Evolutionary conservation across 2,329 filamentous ascomycete genomes (phyloP), one percentile per base, ranked within the genome.

Genomic region (Talaromyces sp.): DNA sequence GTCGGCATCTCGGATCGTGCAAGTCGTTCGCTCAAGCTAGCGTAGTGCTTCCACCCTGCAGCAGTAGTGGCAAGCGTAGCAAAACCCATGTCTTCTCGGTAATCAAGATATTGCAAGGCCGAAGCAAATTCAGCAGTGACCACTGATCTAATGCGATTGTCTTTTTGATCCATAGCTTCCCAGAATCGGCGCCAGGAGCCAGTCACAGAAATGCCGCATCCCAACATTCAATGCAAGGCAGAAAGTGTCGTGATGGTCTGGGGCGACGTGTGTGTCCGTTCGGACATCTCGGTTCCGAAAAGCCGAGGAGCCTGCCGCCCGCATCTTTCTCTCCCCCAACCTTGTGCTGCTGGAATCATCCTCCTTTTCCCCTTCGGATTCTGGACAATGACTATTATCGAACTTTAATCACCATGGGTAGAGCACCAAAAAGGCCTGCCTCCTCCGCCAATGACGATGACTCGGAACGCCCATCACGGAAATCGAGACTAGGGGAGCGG

Each of bases 401-500:
- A 40, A 23, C 16, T 16, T 57, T 14, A 31, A 18, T 5, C 4
- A 50, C 18, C 9, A 61, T 61, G 60, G 16, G 27, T 7, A 54
- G 10, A 54, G 47, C 27, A 28, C 60, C 42, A 44, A 61, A 57
- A 36, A 18, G 23, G 12, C 9, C 59, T 31, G 30, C 34, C 57
- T 59, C 57, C 6, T 59, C 57, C 6, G 52, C 50, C 27, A 27
- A 56, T 9, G 40, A 51, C 9, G 55, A 59, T 7, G 57, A 53
- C 4, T 14, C 36, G 51, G 5, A 18, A 31, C 50, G 53, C 14
- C 31, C 23, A 23, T 23, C 57, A 40, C 57, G 42, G 33, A 31
- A 62, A 28, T 42, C 61, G 16, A 65, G 33, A 40, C 28, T 52
- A 47, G 57, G 30, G 4, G 58, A 57, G 23, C 64, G 65, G 10